Conservation (phyloP, 495 filamentous ascomycete genomes). For the Penicillium bovifimosum region DNA sequence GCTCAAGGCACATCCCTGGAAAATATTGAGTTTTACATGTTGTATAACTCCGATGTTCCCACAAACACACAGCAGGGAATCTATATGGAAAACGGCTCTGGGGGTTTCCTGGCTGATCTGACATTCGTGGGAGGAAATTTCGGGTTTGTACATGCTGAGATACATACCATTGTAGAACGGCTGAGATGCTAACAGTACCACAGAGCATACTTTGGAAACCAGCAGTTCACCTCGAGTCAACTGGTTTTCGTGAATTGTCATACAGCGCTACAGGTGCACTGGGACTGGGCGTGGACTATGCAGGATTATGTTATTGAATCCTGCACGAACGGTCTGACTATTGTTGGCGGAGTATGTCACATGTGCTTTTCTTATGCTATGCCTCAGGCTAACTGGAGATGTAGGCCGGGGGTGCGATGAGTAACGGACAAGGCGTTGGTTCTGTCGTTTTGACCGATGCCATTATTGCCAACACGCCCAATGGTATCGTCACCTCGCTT, state of each 20-base stretch:
- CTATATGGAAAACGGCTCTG: constrained; percentile 36
- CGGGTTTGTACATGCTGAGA: constrained; percentile 17
- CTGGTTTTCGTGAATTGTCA: constrained; percentile 44
- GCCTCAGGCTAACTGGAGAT: too few species aligned
- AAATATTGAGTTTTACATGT: constrained; percentile 49
- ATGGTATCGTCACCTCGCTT: constrained; percentile 52
- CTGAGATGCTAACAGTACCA: too few species aligned
- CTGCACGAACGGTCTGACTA: constrained; percentile 25
- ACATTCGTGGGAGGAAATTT: constrained; percentile 41
- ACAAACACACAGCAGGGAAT: constrained; percentile 35
- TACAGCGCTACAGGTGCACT: constrained; percentile 47
- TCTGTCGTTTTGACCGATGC: constrained; percentile 64
- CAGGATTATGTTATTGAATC: constrained; percentile 28
- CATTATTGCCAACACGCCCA: constrained; percentile 54
- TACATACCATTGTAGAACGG: too few species aligned
- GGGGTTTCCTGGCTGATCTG: constrained; percentile 43
- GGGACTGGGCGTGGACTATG: constrained; percentile 54
- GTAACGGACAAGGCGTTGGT: constrained; percentile 48
- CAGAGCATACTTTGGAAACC: constrained; percentile 49
- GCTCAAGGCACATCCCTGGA: constrained; percentile 37
- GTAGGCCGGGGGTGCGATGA: constrained; percentile 15
- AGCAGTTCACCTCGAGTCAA: constrained; percentile 50
- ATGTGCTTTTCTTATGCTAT: too few species aligned
- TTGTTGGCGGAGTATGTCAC: constrained; percentile 14
- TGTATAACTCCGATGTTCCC: constrained; percentile 15